Evolutionary conservation across 2,329 filamentous ascomycete genomes (phyloP), one percentile per base, ranked within the genome.

Genomic region (Aurifilum marmelostoma): DNA sequence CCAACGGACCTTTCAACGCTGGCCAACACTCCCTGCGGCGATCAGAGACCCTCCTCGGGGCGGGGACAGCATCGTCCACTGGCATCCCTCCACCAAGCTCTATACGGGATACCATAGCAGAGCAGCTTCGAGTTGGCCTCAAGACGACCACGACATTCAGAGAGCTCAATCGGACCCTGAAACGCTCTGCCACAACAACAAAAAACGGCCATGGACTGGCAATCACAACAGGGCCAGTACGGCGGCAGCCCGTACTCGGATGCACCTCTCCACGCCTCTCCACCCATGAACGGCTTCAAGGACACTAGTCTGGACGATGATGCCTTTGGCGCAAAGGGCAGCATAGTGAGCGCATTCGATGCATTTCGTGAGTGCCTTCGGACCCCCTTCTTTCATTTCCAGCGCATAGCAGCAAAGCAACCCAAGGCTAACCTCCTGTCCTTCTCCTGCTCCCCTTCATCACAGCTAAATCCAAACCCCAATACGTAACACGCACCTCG

Each of bases 381-480:
- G n/a, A 5, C 43, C 14, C 60, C 27, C 27, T 21, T 37, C 1
- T 62, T 43, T 29, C 9, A 9, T 39, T 27, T 34, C 1, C 8
- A 24, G 16, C 14, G 37, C 1, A n/a, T 18, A 1, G 52, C 32
- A 18, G 21, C 7, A 47, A 18, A 18, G 21, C 7, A 47, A 18
- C 18, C 60, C 24, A 59, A 63, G 67, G 39, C 76, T 76, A 69
- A 78, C 27, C 52, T 47, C 2, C 21, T 21, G 18, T 54, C 41
- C 39, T 66, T 59, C 59, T 32, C 66, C 18, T n/a, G n/a, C n/a
- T n/a, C 34, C 18, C 12, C n/a, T 16, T 11, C 18, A 4, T 34
- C 14, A 21, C 77, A 97, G 94, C 96, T 73, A 98, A 99, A 85
- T 93, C 95, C 66, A 98, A 98, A 83, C 89, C 94, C 21, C 93